phyloP scores from a whole-genome alignment of 106 monocot genomes.

The Phalaenopsis aphrodite region DNA sequence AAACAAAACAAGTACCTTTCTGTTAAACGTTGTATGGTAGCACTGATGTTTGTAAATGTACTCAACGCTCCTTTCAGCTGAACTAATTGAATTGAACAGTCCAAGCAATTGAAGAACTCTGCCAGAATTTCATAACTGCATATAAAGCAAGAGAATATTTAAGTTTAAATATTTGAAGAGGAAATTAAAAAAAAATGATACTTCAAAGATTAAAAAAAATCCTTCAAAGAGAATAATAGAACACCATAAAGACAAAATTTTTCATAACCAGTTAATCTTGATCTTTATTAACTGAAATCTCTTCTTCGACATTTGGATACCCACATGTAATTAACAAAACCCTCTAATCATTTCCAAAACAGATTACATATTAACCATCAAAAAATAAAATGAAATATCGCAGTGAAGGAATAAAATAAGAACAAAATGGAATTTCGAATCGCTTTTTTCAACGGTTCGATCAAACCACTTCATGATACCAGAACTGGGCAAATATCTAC shows the following conservation, averaged over 20 bases:
- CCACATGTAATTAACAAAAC: not conserved
- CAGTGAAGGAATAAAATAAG: not conserved
- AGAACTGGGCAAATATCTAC: not conserved
- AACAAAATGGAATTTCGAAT: not conserved
- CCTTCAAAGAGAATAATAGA: not conserved
- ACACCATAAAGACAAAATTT: not conserved
- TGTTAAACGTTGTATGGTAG: conserved; percentile 41
- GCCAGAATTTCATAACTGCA: conserved; percentile 47
- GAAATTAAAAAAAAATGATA: not conserved
- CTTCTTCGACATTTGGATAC: not conserved
- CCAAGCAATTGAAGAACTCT: conserved; percentile 64
- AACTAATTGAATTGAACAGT: conserved; percentile 48
- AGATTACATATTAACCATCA: too few relatives aligned
- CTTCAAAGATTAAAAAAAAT: not conserved
- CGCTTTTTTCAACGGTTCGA: too few relatives aligned
- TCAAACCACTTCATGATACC: not conserved
- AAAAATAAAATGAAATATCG: not conserved
- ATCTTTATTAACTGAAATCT: not conserved
- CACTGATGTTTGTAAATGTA: conserved; percentile 43
- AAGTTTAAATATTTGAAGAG: not conserved
- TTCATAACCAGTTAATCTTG: not conserved
- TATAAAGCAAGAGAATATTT: not conserved
- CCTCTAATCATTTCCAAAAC: not conserved
- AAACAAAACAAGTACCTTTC: not conserved
- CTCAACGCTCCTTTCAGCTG: conserved; percentile 33